Conservation (phyloP, 352 stramenopile species). For the Phytophthora sp. region DNA sequence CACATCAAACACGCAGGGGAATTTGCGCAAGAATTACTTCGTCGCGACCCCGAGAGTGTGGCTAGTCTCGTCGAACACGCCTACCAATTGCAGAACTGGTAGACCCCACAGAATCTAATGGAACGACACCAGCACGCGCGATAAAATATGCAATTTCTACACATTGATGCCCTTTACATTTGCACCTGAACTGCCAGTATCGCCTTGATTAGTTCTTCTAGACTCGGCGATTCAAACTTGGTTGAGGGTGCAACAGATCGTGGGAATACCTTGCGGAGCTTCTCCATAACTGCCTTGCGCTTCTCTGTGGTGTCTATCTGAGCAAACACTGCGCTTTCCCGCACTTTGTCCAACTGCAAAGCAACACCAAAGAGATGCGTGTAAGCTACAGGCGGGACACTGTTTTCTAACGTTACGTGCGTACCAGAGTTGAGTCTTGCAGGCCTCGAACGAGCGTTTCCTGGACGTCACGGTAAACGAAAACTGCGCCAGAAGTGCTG, state of each 20-base stretch:
- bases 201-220: constrained; percentile 38
- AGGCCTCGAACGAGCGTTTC: constrained; percentile 55
- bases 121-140: background rate
- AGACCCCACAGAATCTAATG: constrained; percentile 15
- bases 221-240: constrained; percentile 2
- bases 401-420: too few species aligned
- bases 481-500: constrained; percentile 71
- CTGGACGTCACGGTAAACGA: constrained; percentile 60
- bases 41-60: constrained; percentile 67
- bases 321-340: constrained; percentile 39
- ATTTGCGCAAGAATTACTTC: constrained; percentile 76
- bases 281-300: constrained; percentile 46
- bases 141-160: constrained; percentile 45
- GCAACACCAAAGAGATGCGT: background rate
- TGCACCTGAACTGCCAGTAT: constrained; percentile 29
- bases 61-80: constrained; percentile 64
- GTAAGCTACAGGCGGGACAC: too few species aligned
- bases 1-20: constrained; percentile 75
- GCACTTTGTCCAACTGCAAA: constrained; percentile 45
- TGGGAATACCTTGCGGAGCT: constrained; percentile 35
- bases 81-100: constrained; percentile 84
- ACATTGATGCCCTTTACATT: constrained; percentile 23
- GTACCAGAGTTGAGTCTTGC: constrained; percentile 50
- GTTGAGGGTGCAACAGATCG: background rate
- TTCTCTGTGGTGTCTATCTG: constrained; percentile 54